Conservation (phyloP, 805 yeast species). For the Wickerhamomyces alni region DNA sequence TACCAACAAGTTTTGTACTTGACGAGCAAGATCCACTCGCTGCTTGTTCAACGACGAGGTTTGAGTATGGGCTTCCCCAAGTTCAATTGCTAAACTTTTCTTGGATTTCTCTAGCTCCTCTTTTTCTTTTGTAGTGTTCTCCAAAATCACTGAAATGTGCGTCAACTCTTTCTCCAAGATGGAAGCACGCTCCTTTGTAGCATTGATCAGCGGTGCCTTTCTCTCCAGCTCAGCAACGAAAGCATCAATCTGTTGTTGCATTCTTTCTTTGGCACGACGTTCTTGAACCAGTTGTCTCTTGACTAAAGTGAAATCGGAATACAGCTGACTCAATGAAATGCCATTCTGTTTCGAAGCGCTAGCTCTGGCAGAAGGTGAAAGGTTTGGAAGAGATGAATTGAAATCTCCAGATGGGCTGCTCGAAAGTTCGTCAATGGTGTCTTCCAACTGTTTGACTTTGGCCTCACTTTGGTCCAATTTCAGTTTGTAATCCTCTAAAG, state of each 20-base stretch:
- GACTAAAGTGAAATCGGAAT: conserved; percentile 56
- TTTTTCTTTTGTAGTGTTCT: conserved; percentile 45
- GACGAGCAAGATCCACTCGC: conserved; percentile 71
- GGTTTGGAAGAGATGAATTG: conserved; percentile 21
- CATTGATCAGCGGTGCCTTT: conserved; percentile 69
- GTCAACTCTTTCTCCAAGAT: conserved; percentile 50
- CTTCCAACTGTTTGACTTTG: conserved; percentile 36
- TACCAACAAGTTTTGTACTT: conserved; percentile 67
- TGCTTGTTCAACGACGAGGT: conserved; percentile 44
- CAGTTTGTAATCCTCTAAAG: conserved; percentile 47
- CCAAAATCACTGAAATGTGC: conserved; percentile 50
- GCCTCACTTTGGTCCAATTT: conserved; percentile 42
- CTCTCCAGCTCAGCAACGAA: conserved; percentile 73
- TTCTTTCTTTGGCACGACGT: conserved; percentile 59
- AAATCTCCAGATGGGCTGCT: too few relatives aligned
- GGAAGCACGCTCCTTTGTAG: conserved; percentile 54
- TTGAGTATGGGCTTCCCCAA: conserved; percentile 28
- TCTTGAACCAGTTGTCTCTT: conserved; percentile 66
- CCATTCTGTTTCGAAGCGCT: conserved; percentile 41
- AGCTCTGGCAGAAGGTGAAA: conserved; percentile 55
- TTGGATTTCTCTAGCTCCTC: conserved; percentile 28
- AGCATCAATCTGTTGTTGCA: conserved; percentile 64
- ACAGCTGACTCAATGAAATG: conserved; percentile 59
- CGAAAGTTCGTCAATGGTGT: conserved; percentile 37
- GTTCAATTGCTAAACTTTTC: conserved; percentile 14